These are phyloP conservation scores for Casuarina glauca DNA, from an alignment of 306 rosid genomes.

Conservation along the genomic window DNA sequence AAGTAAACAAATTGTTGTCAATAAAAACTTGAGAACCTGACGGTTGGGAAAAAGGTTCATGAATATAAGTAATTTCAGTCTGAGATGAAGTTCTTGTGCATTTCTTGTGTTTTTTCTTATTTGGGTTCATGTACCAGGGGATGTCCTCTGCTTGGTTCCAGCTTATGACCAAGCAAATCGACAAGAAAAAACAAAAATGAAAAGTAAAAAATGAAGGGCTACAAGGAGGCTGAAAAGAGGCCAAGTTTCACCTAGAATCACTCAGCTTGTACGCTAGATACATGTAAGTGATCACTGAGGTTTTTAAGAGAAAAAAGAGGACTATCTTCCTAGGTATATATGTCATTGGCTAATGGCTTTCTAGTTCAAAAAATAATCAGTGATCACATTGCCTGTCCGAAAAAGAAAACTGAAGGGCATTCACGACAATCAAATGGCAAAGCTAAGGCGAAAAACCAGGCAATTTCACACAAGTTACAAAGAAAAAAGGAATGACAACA, in stretches of 20 bases:
- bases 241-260: not conserved
- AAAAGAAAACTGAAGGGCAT: not conserved
- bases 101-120: not conserved
- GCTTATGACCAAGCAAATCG: slow-evolving; percentile 1
- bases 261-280: not conserved
- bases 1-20: not conserved
- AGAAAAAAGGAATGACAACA: slow-evolving; percentile 3
- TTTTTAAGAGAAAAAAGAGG: not conserved
- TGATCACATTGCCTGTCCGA: not conserved
- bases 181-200: not conserved
- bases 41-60: not conserved
- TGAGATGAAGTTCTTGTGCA: not conserved
- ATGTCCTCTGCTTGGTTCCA: not conserved
- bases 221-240: not conserved
- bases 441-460: not conserved
- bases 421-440: not conserved
- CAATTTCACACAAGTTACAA: slow-evolving; percentile 4
- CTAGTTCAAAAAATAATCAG: not conserved
- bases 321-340: not conserved
- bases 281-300: not conserved
- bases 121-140: not conserved
- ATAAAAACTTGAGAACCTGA: not conserved
- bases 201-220: not conserved
- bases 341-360: not conserved
- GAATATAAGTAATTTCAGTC: slow-evolving; percentile 6